These are phyloP conservation scores for Irpex lacteus DNA, from an alignment of 1,284 basidiomycete genomes.

Conservation along the genomic window DNA sequence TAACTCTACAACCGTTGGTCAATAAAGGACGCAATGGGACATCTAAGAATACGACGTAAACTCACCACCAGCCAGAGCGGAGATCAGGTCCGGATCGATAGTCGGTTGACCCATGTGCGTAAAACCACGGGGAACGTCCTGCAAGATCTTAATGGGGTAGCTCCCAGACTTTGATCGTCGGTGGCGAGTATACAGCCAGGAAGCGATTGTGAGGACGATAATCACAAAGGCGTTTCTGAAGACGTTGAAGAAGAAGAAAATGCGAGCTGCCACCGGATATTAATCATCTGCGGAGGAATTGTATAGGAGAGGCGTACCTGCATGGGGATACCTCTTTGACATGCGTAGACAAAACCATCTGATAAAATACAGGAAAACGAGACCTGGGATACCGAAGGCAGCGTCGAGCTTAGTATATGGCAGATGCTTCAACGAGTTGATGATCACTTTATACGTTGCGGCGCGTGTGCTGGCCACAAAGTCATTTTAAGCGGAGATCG, in stretches of 20 bases:
- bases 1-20: slow-evolving; percentile 42
- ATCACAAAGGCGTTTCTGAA: slow-evolving; percentile 86
- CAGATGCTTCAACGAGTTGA: slow-evolving; percentile 86
- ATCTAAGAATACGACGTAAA: not conserved
- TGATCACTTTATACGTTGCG: slow-evolving; percentile 83
- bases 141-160: slow-evolving; percentile 84
- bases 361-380: slow-evolving; percentile 73
- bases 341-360: slow-evolving; percentile 62
- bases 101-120: slow-evolving; percentile 71
- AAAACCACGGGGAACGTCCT: slow-evolving; percentile 80
- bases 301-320: slow-evolving; percentile 38
- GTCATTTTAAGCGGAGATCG: slow-evolving; percentile 1
- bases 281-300: slow-evolving; percentile 1
- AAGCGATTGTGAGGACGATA: slow-evolving; percentile 77
- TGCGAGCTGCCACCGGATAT: slow-evolving; percentile 43
- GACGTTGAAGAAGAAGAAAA: slow-evolving; percentile 82
- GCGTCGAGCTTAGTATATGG: slow-evolving; percentile 74
- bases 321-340: slow-evolving; percentile 64
- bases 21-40: not conserved
- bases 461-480: slow-evolving; percentile 64
- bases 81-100: slow-evolving; percentile 62
- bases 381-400: slow-evolving; percentile 82
- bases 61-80: slow-evolving; percentile 54
- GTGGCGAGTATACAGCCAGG: slow-evolving; percentile 79
- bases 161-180: slow-evolving; percentile 51